These are phyloP conservation scores for Nakataea oryzae DNA, from an alignment of 2,329 filamentous ascomycete genomes.

Conservation along the genomic window DNA sequence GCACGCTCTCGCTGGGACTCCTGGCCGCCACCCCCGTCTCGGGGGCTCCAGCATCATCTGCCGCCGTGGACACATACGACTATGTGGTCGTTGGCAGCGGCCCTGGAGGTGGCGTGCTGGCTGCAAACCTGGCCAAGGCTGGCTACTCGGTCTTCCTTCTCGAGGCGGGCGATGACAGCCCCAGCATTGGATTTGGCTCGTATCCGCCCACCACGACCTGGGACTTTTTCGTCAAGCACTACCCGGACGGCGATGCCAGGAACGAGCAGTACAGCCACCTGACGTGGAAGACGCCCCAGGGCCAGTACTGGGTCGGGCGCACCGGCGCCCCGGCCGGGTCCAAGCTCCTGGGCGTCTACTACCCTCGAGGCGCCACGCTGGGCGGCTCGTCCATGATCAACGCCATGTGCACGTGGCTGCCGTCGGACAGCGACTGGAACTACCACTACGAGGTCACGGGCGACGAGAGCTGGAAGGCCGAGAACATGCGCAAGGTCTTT, in stretches of 20 bases:
- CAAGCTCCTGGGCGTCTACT: slow-evolving; percentile 18
- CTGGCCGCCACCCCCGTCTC: neutral
- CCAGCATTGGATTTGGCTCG: slow-evolving; percentile 30
- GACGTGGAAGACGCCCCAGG: slow-evolving; percentile 16
- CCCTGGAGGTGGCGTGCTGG: slow-evolving; percentile 38
- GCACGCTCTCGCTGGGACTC: neutral
- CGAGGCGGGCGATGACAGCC: slow-evolving; percentile 41
- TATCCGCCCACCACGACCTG: slow-evolving; percentile 37
- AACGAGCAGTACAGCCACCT: slow-evolving; percentile 37
- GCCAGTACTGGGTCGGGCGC: slow-evolving; percentile 18
- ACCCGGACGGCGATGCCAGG: slow-evolving; percentile 29
- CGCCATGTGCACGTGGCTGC: slow-evolving; percentile 16
- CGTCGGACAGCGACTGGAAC: slow-evolving; percentile 17
- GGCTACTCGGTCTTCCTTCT: slow-evolving; percentile 42
- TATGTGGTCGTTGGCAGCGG: slow-evolving; percentile 45
- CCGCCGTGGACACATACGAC: slow-evolving; percentile 26
- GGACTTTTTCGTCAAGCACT: slow-evolving; percentile 48
- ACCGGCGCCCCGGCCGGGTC: slow-evolving; percentile 17
- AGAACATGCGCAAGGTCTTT: slow-evolving; percentile 30
- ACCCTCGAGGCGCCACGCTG: slow-evolving; percentile 20
- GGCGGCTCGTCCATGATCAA: slow-evolving; percentile 20
- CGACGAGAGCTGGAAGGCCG: slow-evolving; percentile 16
- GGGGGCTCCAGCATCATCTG: neutral
- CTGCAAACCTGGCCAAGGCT: slow-evolving; percentile 38
- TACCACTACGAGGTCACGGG: slow-evolving; percentile 16